Percentiles rank a stretch among this genome's conserved stretches.
These are phyloP conservation scores for Mycena rebaudengoi DNA, from an alignment of 768 basidiomycete genomes.

Conservation along the genomic window DNA sequence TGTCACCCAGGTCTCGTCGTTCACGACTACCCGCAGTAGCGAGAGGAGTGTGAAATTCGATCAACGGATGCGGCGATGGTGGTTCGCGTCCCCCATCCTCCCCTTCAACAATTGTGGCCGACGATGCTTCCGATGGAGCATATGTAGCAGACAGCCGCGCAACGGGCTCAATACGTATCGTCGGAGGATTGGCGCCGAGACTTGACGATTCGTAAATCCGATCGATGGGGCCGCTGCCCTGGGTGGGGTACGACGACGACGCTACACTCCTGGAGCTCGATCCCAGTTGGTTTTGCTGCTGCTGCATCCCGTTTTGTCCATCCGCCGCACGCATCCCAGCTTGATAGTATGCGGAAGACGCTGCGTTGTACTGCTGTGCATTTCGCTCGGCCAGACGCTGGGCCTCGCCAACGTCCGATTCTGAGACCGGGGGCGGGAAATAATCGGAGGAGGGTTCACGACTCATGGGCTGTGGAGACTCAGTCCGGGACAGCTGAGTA, in stretches of 20 bases:
- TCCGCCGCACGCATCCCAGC: neutral
- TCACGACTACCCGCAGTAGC: neutral
- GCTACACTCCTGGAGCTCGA: constrained; percentile 5
- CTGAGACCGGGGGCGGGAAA: constrained; percentile 38
- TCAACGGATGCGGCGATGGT: constrained; percentile 1
- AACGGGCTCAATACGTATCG: neutral
- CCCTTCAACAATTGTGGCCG: constrained; percentile 18
- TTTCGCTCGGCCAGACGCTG: constrained; percentile 51
- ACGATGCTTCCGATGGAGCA: constrained; percentile 18
- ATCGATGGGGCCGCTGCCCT: neutral
- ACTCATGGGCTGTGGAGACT: constrained; percentile 25
- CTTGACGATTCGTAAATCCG: constrained; percentile 23
- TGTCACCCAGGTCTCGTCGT: neutral
- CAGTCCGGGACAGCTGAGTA: constrained; percentile 24
- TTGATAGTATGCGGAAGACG: constrained; percentile 47
- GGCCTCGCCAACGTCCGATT: constrained; percentile 50
- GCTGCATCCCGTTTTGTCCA: neutral
- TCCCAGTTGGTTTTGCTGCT: neutral
- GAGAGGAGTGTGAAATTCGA: constrained; percentile 12
- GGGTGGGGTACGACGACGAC: constrained; percentile 1
- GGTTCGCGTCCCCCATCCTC: constrained; percentile 9
- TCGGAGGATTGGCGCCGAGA: neutral
- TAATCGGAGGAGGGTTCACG: constrained; percentile 26
- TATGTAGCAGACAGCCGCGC: neutral
- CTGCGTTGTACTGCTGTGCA: constrained; percentile 50